Evolutionary conservation across 345 rosid genomes (phyloP), one percentile per base, ranked within the genome.

Genomic region (Pistacia vera): DNA sequence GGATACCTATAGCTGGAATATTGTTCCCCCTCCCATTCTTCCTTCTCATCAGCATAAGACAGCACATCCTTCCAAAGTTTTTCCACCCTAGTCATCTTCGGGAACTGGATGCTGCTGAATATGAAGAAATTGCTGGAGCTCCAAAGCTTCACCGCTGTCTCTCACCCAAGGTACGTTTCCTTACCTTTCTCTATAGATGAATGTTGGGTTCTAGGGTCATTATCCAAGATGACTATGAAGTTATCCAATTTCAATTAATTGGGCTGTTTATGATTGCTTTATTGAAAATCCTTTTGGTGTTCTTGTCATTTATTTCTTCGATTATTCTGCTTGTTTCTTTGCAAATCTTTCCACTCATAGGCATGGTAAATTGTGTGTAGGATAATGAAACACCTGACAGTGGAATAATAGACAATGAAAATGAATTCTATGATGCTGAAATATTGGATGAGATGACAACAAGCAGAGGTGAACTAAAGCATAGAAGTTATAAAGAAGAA

Each of bases 1-100:
- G 98, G 97, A 89, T 92, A 74, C 97, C 97, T 10, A 83, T 90
- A 0, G 97, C 89, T 36, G 96, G 96, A 54, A 83, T 92, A 25
- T 71, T 92, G 83, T 94, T 92, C 74, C 97, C 94, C 2, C 68
- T 94, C 51, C 92, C 95, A 1, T 92, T 94, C 85, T 90, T 92
- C 84, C 68, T 90, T 67, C 91, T 94, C 54, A 83, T 94, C 68
- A 70, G 80, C 75, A 41, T 94, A 80, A 85, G 98, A 79, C 87
- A 90, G 69, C 83, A 84, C 77, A 64, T 92, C 5, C 89, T 90
- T 44, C 98, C 94, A 2, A 88, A 83, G 88, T n/a, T 89, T 41
- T 89, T 92, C 76, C 78, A 80, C 57, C 90, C 83, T 3, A 20
- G 73, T 65, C 87, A 94, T 76, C 94, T 94, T 76, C 91, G 71